Conservation (phyloP, 2,329 filamentous ascomycete species). For the Cladophialophora yegresii region DNA sequence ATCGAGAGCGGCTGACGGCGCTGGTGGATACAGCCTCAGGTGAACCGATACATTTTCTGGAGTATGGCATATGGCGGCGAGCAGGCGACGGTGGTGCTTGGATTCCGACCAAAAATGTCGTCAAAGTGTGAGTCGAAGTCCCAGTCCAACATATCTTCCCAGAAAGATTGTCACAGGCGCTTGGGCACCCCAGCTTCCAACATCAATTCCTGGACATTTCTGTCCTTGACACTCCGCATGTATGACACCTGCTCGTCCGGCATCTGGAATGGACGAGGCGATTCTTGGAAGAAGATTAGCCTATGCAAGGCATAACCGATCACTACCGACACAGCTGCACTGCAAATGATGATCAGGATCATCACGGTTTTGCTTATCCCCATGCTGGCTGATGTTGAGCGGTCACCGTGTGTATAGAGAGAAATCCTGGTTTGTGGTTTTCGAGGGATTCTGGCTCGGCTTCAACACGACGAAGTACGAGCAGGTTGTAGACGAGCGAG, state of each 20-base stretch:
- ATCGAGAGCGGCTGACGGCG: not conserved
- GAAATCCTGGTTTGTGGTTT: not conserved
- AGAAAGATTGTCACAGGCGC: not conserved
- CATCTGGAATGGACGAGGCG: not conserved
- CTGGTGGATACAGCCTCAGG: not conserved
- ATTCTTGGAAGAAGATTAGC: not conserved
- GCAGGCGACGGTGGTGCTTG: not conserved
- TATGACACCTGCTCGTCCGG: conserved; percentile 1
- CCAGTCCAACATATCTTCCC: not conserved
- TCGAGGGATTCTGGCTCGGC: too few relatives aligned
- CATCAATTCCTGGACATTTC: not conserved
- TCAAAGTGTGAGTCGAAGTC: not conserved
- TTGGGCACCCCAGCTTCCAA: not conserved
- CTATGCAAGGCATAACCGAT: not conserved
- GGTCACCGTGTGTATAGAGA: not conserved
- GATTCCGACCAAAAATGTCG: conserved; percentile 1
- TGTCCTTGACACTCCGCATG: not conserved
- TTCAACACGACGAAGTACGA: not conserved
- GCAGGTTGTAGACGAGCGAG: not conserved
- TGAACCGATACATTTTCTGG: conserved; percentile 3
- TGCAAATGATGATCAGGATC: conserved; percentile 6
- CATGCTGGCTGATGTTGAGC: not conserved
- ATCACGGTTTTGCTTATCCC: not conserved
- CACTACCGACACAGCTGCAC: conserved; percentile 7
- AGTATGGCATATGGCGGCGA: conserved; percentile 15